Base-by-base conservation (phyloP, 306 rosid species). In the Calophaca sinica region DNA sequence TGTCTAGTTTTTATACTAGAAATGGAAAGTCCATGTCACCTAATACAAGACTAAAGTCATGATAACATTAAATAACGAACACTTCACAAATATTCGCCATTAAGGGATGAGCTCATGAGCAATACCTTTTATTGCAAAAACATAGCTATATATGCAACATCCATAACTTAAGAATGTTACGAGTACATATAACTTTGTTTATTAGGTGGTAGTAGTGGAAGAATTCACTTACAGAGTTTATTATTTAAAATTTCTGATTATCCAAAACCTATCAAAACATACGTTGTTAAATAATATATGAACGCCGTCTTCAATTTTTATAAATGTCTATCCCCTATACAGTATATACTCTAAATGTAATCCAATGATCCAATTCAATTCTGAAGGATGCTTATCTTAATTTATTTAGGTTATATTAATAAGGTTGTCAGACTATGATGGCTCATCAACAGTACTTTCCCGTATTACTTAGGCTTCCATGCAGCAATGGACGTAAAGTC, bases 1-100 rank as follows among this genome's bases (percentile, higher is more conserved):
- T 41, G 62, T 69, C 72, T 39, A 72, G 54, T 59, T 54, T 79
- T 62, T 60, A 45, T 32, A 70, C 69, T 53, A 20, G 52, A 44
- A 53, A 62, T 10, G 32, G 78, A 52, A 62, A 46, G 68, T 33
- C 41, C 75, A 45, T 68, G 42, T 32, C 14, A 46, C 68, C 64
- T 8, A 10, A 55, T 55, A 55, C 62, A 55, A 55, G 11, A 9
- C 12, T 55, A 20, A 20, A 20, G 26, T 20, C 26, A 20, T 20
- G 26, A 20, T 0, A 20, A 20, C 26, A 20, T 20, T 20, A 20
- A 20, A 20, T 20, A 20, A 20, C 26, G 26, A 20, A 20, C 26
- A 20, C 26, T 20, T 20, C 26, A 20, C 26, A 20, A 20, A 20
- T 20, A 20, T 20, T 20, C 26, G 1, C 26, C 26, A 20, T 20